Evolutionary conservation across 2,329 filamentous ascomycete species (phyloP).

Genomic region (Monosporascus sp.): DNA sequence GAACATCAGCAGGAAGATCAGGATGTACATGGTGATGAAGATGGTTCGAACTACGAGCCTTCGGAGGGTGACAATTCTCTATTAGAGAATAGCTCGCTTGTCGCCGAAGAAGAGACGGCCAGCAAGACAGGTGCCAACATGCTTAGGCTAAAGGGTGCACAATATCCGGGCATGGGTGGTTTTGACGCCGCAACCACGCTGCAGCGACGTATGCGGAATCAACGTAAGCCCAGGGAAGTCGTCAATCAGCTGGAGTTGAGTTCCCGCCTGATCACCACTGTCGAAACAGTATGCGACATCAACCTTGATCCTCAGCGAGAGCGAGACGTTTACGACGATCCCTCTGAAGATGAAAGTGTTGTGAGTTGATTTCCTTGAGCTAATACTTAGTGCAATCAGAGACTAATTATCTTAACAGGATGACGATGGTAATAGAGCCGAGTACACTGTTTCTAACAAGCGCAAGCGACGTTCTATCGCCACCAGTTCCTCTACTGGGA

Average conservation of each 20-base stretch:
- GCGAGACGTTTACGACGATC: conserved; percentile 56
- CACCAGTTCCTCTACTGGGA: neutral
- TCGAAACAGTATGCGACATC: conserved; percentile 58
- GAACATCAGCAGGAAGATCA: conserved; percentile 5
- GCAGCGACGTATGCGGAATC: conserved; percentile 70
- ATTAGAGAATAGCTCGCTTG: conserved; percentile 24
- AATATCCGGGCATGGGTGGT: conserved; percentile 74
- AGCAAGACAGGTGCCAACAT: conserved; percentile 7
- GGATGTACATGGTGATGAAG: conserved; percentile 13
- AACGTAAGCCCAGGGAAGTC: conserved; percentile 71
- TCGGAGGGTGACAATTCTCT: conserved; percentile 25
- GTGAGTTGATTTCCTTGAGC: conserved; percentile 31
- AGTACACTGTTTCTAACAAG: neutral
- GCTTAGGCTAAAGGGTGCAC: conserved; percentile 58
- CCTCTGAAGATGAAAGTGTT: conserved; percentile 46
- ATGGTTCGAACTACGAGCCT: conserved; percentile 20
- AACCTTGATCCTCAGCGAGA: conserved; percentile 45
- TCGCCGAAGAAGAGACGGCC: conserved; percentile 16
- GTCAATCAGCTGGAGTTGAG: conserved; percentile 59
- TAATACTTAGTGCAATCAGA: conserved; percentile 3
- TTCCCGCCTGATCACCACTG: conserved; percentile 58
- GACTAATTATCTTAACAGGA: neutral
- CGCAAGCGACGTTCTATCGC: neutral
- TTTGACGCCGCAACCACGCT: conserved; percentile 73
- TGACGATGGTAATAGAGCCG: neutral